Base-by-base conservation (phyloP, 345 rosid species). In the Orychophragmus violaceus region DNA sequence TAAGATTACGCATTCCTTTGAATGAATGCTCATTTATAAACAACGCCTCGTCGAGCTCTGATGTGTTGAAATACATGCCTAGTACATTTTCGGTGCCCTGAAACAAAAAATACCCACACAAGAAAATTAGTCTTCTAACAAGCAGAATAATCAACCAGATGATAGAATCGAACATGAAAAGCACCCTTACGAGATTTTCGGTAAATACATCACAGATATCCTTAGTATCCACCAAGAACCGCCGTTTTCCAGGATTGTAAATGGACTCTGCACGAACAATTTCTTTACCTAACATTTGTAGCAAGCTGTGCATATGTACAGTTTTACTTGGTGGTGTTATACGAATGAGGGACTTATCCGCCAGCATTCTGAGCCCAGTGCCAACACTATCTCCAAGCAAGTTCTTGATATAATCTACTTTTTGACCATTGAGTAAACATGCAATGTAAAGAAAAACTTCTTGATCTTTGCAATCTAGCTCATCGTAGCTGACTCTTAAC, bases 281-380 rank as follows among this genome's bases (percentile, higher is more conserved):
- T 5, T 64, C 56, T 50, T 51, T 8, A 24, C 80, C 77, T 72
- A 79, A 29, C 30, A 45, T 70, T 11, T 68, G 67, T 2, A 74
- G 56, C 64, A 68, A 37, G 39, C 21, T 64, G 67, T 80, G 79
- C 72, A 80, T 71, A 0, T 55, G 0, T 1, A 77, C 45, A 21
- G 46, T 33, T 19, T 16, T n/a, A 1, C 5, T 6, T 28, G 39
- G 5, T 44, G 30, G 29, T 2, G 56, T 36, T 22, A 65, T 11
- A 50, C 58, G 18, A 24, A 81, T 14, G 6, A 81, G 68, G 8
- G 69, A 72, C 25, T 66, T 81, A 4, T 75, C 71, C 2, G 52
- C 2, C 0, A 81, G 66, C 0, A 36, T 16, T 25, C 10, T 50
- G 2, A 64, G 27, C 24, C 24, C 25, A 4, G 1, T 50, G 12